These are phyloP conservation scores for Hygrophila difformis DNA, from an alignment of 257 asterid genomes.

Conservation along the genomic window DNA sequence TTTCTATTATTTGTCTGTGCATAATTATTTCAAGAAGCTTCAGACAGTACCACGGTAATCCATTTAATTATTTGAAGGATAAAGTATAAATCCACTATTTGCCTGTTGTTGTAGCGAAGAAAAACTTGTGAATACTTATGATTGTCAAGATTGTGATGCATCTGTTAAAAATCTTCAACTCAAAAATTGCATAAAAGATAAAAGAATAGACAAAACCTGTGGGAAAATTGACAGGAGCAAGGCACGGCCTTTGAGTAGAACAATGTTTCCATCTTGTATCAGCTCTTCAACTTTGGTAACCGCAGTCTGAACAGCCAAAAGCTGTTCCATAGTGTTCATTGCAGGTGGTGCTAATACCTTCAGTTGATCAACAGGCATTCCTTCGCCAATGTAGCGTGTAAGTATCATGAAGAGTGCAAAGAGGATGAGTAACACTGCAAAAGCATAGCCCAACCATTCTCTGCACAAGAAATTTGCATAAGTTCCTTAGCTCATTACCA, in stretches of 20 bases:
- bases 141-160: too few species aligned
- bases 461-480: constrained; percentile 34
- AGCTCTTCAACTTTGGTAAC: constrained; percentile 85
- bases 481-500: neutral
- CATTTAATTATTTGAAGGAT: too few species aligned
- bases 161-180: neutral
- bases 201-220: constrained; percentile 33
- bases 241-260: constrained; percentile 76
- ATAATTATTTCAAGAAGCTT: too few species aligned
- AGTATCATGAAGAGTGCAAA: constrained; percentile 67
- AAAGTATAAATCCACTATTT: too few species aligned
- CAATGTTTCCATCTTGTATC: constrained; percentile 72
- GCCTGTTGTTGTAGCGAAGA: too few species aligned
- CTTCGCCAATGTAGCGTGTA: constrained; percentile 52
- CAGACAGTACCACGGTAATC: too few species aligned
- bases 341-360: constrained; percentile 69
- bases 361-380: constrained; percentile 59
- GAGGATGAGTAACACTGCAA: constrained; percentile 36
- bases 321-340: constrained; percentile 92
- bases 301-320: constrained; percentile 89
- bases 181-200: neutral
- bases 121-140: too few species aligned
- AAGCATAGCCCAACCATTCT: constrained; percentile 68
- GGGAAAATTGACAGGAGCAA: constrained; percentile 77
- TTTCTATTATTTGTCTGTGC: too few species aligned